These are phyloP conservation scores for Aspergillus japonicus DNA, from an alignment of 2,329 filamentous ascomycete genomes.

Conservation along the genomic window DNA sequence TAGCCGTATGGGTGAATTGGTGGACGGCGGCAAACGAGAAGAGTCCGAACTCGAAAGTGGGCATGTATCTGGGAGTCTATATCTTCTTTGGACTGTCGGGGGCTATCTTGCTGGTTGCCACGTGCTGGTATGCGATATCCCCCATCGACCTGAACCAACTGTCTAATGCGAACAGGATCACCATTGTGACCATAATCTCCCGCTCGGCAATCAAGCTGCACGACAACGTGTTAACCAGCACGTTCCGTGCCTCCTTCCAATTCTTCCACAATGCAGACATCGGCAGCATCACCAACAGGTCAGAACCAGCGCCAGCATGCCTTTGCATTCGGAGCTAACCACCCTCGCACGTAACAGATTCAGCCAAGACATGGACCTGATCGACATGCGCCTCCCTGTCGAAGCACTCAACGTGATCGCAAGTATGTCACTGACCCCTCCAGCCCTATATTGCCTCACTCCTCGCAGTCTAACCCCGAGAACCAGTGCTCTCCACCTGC, in stretches of 20 bases:
- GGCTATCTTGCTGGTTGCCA: not conserved
- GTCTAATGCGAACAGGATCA: not conserved
- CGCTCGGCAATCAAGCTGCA: conserved; percentile 9
- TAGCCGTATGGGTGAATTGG: conserved; percentile 49
- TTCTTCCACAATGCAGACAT: conserved; percentile 19
- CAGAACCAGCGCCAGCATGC: not conserved
- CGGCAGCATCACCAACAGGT: conserved; percentile 13
- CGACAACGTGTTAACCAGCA: conserved; percentile 13
- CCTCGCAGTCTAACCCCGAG: not conserved
- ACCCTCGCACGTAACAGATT: conserved; percentile 14
- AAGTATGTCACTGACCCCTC: conserved; percentile 12
- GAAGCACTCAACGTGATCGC: not conserved
- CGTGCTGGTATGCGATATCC: not conserved
- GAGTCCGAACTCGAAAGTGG: conserved; percentile 38
- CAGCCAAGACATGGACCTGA: conserved; percentile 30
- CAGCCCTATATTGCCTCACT: not conserved
- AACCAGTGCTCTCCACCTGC: not conserved
- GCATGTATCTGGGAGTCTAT: conserved; percentile 42
- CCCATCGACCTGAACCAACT: too few species aligned
- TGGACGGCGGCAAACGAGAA: conserved; percentile 47
- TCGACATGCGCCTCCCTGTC: conserved; percentile 27
- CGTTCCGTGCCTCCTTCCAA: conserved; percentile 17
- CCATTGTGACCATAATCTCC: not conserved
- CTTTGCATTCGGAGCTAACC: not conserved
- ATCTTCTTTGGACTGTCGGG: conserved; percentile 2